Evolutionary conservation across 2,329 filamentous ascomycete genomes (phyloP).

Genomic region (Seiridium cupressi): DNA sequence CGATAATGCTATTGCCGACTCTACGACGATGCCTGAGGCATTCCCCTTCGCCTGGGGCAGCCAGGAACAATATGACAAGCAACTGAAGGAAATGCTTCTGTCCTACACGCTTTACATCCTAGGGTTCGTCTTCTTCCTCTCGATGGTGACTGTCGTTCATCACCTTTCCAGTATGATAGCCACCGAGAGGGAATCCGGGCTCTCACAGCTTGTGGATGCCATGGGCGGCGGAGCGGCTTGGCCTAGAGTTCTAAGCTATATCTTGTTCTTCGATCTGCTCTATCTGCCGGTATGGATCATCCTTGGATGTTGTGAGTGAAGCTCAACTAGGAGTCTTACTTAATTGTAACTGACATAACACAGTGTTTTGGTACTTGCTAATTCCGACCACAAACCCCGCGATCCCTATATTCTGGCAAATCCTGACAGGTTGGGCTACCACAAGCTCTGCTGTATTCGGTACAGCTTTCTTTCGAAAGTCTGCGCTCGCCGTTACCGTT

Average conservation of each 20-base stretch:
- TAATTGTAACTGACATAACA: conserved; percentile 30
- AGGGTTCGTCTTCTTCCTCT: conserved; percentile 66
- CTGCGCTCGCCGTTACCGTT: conserved; percentile 28
- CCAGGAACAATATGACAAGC: conserved; percentile 50
- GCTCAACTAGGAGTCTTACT: conserved; percentile 47
- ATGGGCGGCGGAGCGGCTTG: conserved; percentile 68
- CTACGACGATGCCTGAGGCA: conserved; percentile 15
- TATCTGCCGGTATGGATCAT: conserved; percentile 52
- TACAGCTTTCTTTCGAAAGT: conserved; percentile 34
- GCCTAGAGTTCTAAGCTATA: conserved; percentile 61
- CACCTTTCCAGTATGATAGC: conserved; percentile 71
- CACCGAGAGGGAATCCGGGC: conserved; percentile 66
- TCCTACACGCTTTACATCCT: conserved; percentile 62
- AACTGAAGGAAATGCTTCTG: conserved; percentile 62
- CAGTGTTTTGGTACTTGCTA: conserved; percentile 28
- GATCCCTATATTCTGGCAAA: conserved; percentile 41
- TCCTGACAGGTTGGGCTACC: conserved; percentile 48
- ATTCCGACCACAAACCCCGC: conserved; percentile 26
- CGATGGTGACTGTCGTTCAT: conserved; percentile 67
- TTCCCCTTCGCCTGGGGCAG: conserved; percentile 22
- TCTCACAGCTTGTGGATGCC: conserved; percentile 72
- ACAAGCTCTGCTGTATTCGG: conserved; percentile 64
- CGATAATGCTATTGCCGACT: conserved; percentile 23
- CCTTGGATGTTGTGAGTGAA: conserved; percentile 30
- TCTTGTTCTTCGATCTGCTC: conserved; percentile 66